These are phyloP conservation scores for Pseudocohnilembus persalinus DNA, from an alignment of 169 alveolate species.

Conservation along the genomic window DNA sequence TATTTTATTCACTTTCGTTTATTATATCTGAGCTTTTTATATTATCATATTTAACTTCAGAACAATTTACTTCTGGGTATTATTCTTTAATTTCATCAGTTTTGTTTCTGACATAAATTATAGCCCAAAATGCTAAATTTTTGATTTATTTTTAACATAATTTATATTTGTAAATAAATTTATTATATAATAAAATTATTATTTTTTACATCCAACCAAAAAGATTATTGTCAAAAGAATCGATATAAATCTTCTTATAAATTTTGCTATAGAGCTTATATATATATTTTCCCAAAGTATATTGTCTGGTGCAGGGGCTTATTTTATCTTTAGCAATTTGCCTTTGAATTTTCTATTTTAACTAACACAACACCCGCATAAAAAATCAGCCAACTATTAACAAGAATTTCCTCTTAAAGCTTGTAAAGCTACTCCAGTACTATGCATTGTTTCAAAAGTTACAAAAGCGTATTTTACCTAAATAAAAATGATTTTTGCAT, in stretches of 20 bases:
- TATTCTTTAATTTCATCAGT: background rate
- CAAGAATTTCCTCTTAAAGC: background rate
- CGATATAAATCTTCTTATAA: conserved; percentile 2
- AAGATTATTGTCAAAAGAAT: background rate
- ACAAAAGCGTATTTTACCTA: background rate
- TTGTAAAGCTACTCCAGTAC: background rate
- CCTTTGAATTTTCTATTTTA: background rate
- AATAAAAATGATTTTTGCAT: no score
- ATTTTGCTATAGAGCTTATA: background rate
- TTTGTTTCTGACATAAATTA: conserved; percentile 20
- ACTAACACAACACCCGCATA: conserved; percentile 11
- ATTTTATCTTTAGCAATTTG: background rate
- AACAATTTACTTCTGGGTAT: conserved; percentile 12
- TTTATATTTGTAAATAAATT: background rate
- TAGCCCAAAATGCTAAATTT: background rate
- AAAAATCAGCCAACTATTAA: background rate
- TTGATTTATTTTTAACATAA: background rate
- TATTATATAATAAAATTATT: background rate
- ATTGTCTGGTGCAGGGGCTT: conserved; percentile 18
- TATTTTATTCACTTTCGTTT: background rate
- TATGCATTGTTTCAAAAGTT: conserved; percentile 17
- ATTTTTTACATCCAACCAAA: conserved; percentile 14
- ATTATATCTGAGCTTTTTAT: background rate
- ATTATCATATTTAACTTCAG: background rate
- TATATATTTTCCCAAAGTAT: conserved; percentile 17